Evolutionary conservation across 2,329 filamentous ascomycete species (phyloP), one percentile per base, ranked within the genome.

Genomic region (Stylonectria norvegica): DNA sequence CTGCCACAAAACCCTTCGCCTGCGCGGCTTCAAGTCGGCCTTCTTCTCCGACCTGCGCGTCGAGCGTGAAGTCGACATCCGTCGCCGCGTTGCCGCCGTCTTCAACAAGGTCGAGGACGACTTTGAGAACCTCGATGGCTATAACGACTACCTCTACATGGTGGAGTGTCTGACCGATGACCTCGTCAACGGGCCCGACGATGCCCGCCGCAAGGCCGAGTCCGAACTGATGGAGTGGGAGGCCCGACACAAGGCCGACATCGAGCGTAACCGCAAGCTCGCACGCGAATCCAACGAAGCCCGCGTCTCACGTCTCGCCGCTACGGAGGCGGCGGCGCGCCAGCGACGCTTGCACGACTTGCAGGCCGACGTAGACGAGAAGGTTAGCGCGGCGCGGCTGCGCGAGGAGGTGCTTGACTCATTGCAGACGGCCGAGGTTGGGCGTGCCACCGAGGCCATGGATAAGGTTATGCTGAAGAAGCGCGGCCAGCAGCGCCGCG

Each of bases 131-230:
- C 74, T 95, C 44, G 71, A 79, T 30, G 85, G 83, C 59, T 98
- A 84, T 72, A 96, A 98, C 67, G 84, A 96, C 64, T 96, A 97
- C 68, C 80, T 98, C 10, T 89, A 97, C 66, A 83, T 87, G 59
- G 88, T 95, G 27, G 93, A 98, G 70, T 81, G 85, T 50, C 78
- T 96, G 47, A 90, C 90, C 2, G 89, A 90, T 67, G 91, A 96
- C 60, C 75, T 98, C 8, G 84, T 96, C 38, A 75, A 81, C 49
- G 81, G 83, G 29, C 75, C 71, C 30, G 81, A 90, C 43, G 74
- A 83, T 1, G 79, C 81, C n/a, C 78, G 68, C 39, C 58, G 58
- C 20, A 59, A 59, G 9, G 70, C 71, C 27, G 78, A 76, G 49
- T 50, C 56, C 17, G 58, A 69, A 43, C 66, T 76, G 11, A 49